Evolutionary conservation across 768 basidiomycete species (phyloP).

Genomic region (Candolleomyces eurysporus): DNA sequence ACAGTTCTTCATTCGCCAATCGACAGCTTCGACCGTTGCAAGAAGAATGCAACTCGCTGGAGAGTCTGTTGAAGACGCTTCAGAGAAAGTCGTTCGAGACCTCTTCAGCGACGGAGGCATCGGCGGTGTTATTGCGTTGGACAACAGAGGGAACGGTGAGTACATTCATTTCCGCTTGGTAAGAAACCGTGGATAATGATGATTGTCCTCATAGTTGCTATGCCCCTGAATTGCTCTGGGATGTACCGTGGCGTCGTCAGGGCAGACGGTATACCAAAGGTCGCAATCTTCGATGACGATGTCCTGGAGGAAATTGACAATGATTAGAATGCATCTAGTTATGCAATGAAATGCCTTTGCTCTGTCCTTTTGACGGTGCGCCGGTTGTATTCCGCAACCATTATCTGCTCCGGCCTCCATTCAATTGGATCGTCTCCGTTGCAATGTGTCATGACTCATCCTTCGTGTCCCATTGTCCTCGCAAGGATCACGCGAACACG

Average conservation of each 20-base stretch:
- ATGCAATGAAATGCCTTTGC: too few relatives aligned
- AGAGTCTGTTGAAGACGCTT: conserved; percentile 57
- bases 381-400: too few relatives aligned
- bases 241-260: conserved; percentile 82
- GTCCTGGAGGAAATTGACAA: conserved; percentile 22
- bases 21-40: conserved; percentile 65
- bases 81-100: conserved; percentile 54
- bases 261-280: conserved; percentile 65
- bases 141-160: conserved; percentile 66
- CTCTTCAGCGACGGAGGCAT: conserved; percentile 56
- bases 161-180: background rate
- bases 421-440: too few relatives aligned
- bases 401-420: too few relatives aligned
- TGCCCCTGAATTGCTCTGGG: conserved; percentile 73
- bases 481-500: too few relatives aligned
- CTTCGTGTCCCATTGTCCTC: too few relatives aligned
- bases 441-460: too few relatives aligned
- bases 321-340: background rate
- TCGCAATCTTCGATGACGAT: conserved; percentile 79
- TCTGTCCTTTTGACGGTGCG: too few relatives aligned
- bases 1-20: conserved; percentile 76
- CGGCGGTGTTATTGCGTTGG: conserved; percentile 77
- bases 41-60: conserved; percentile 59
- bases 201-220: conserved; percentile 48
- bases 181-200: background rate